These are phyloP conservation scores for Emergomyces orientalis DNA, from an alignment of 2,329 filamentous ascomycete genomes.

Conservation along the genomic window DNA sequence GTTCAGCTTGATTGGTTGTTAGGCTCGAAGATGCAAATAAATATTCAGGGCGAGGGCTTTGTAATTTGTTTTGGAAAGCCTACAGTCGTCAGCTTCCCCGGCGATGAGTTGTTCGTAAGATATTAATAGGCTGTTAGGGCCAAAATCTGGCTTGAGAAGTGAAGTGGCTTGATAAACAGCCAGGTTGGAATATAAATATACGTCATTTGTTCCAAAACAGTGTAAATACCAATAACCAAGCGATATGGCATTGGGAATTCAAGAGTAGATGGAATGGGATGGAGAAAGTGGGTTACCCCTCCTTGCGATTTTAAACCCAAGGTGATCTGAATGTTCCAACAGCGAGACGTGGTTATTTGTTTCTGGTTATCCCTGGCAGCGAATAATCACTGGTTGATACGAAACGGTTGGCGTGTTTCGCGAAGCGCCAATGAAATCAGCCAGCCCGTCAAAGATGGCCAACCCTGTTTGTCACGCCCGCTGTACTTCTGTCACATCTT, in stretches of 20 bases:
- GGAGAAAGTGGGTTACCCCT: neutral
- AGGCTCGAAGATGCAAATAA: neutral
- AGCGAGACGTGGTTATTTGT: neutral
- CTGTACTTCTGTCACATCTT: neutral
- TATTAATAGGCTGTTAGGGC: neutral
- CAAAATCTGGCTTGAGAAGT: neutral
- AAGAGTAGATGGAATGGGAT: neutral
- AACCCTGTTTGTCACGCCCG: neutral
- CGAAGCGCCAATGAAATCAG: neutral
- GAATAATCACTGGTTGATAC: neutral
- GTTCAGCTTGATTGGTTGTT: neutral
- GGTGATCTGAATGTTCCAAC: neutral
- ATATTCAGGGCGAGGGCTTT: neutral
- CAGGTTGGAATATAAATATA: slow-evolving; percentile 4
- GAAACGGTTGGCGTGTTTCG: slow-evolving; percentile 1
- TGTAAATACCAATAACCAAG: neutral
- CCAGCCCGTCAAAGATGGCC: neutral
- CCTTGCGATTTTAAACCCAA: neutral
- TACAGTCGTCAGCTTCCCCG: neutral
- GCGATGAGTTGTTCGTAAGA: slow-evolving; percentile 1
- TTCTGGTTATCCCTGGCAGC: neutral
- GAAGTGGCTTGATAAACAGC: neutral
- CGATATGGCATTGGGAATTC: neutral
- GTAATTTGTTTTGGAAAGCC: neutral
- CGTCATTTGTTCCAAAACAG: neutral